Percentiles rank a stretch among this genome's conserved stretches.
Conservation (phyloP, 2,329 filamentous ascomycete species). For the Penicillium decumbens region DNA sequence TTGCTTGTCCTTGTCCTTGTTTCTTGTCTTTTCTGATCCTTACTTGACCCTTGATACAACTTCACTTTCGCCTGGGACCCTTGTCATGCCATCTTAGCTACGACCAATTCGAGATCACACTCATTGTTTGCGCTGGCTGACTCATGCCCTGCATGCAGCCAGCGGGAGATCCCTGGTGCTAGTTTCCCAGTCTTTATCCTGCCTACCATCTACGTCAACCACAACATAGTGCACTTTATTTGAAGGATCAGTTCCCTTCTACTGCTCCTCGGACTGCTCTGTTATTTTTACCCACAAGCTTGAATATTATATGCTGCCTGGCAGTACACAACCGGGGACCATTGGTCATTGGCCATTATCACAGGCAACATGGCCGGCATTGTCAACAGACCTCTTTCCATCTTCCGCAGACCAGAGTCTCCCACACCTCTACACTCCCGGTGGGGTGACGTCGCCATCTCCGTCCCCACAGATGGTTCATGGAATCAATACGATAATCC, state of each 20-base stretch:
- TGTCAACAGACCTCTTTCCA: slow-evolving; percentile 28
- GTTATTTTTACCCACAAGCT: background rate
- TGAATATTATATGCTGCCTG: slow-evolving; percentile 8
- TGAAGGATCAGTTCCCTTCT: background rate
- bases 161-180: slow-evolving; percentile 3
- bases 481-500: slow-evolving; percentile 36
- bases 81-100: slow-evolving; percentile 6
- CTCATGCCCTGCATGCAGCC: slow-evolving; percentile 11
- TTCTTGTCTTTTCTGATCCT: background rate
- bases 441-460: slow-evolving; percentile 39
- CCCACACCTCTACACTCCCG: slow-evolving; percentile 33
- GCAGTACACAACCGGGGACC: background rate
- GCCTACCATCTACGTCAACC: background rate
- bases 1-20: background rate
- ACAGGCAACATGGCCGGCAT: slow-evolving; percentile 26
- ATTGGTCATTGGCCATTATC: background rate
- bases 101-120: slow-evolving; percentile 14
- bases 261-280: background rate
- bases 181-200: background rate
- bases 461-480: slow-evolving; percentile 36
- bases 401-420: slow-evolving; percentile 29
- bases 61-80: slow-evolving; percentile 10
- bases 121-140: slow-evolving; percentile 6
- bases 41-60: slow-evolving; percentile 3
- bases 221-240: background rate